Evolutionary conservation across 768 basidiomycete genomes (phyloP).

Genomic region (Mycena capillaripes): DNA sequence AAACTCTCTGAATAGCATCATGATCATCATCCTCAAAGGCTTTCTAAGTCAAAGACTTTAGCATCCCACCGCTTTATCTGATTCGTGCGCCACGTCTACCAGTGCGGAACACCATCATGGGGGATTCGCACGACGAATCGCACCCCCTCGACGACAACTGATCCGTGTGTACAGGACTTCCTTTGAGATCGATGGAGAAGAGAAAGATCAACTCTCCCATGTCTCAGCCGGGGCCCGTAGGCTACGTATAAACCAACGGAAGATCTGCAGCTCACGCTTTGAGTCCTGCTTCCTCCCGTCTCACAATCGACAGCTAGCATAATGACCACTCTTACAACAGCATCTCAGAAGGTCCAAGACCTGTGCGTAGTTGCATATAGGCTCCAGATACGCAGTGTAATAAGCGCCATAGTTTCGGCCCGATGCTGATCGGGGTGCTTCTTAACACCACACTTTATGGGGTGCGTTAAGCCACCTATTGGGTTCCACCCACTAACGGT

Average conservation of each 20-base stretch:
- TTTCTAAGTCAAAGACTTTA: too few species aligned
- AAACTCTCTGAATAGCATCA: too few species aligned
- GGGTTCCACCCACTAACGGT: neutral
- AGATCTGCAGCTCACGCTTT: neutral
- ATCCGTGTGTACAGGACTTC: too few species aligned
- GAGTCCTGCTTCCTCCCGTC: neutral
- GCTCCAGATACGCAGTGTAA: neutral
- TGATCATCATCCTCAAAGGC: too few species aligned
- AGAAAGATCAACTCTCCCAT: neutral
- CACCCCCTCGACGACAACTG: neutral
- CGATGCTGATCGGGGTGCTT: conserved; percentile 3
- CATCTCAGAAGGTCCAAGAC: neutral
- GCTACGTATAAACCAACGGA: neutral
- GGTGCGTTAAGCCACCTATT: neutral
- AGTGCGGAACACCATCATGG: too few species aligned
- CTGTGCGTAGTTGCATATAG: neutral
- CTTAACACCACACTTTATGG: conserved; percentile 17
- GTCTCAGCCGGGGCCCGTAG: neutral
- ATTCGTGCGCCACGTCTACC: too few species aligned
- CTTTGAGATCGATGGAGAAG: too few species aligned
- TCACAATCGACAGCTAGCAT: neutral
- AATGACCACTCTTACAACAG: neutral
- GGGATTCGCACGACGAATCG: too few species aligned
- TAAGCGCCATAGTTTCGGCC: conserved; percentile 5
- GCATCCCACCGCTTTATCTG: too few species aligned